phyloP scores from a whole-genome alignment of 2,329 filamentous ascomycete genomes.

The Fusarium humuli region DNA sequence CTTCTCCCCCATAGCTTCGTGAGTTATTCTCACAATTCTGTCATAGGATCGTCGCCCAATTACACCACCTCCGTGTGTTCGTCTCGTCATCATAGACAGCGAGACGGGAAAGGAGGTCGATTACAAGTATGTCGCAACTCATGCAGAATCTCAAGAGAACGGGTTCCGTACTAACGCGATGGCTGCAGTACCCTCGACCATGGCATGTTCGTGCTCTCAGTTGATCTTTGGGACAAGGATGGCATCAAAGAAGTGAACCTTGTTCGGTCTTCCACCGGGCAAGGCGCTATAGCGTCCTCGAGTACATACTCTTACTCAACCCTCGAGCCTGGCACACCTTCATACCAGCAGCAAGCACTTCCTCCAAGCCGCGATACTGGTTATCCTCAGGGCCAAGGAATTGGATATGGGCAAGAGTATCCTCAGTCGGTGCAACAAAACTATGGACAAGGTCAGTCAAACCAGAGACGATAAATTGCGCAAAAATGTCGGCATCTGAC shows the following conservation, averaged over 20 bases:
- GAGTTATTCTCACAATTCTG: constrained; percentile 9
- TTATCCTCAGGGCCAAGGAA: constrained; percentile 47
- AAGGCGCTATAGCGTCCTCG: constrained; percentile 83
- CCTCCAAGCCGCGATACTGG: constrained; percentile 54
- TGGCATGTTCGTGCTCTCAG: constrained; percentile 67
- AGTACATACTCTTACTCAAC: constrained; percentile 78
- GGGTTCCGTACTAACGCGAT: constrained; percentile 13
- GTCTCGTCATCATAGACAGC: constrained; percentile 81
- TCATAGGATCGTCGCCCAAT: constrained; percentile 90
- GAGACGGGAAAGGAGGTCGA: constrained; percentile 83
- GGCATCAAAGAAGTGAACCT: constrained; percentile 74
- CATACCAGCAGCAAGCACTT: constrained; percentile 53
- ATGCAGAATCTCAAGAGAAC: neutral
- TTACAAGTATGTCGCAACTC: constrained; percentile 72
- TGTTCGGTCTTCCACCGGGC: constrained; percentile 71
- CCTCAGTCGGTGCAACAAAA: constrained; percentile 45
- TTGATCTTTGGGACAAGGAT: constrained; percentile 76
- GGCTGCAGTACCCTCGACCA: constrained; percentile 52
- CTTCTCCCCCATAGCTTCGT: neutral
- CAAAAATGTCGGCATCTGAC: constrained; percentile 3
- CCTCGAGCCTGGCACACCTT: constrained; percentile 51
- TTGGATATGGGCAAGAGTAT: constrained; percentile 52
- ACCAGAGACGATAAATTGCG: neutral
- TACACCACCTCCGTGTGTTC: constrained; percentile 92
- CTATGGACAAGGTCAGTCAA: constrained; percentile 50